A percentile compares a stretch with the other conserved stretches of the same genome.
phyloP scores from a whole-genome alignment of 163 green algal genomes.

The Dunaliella salina region DNA sequence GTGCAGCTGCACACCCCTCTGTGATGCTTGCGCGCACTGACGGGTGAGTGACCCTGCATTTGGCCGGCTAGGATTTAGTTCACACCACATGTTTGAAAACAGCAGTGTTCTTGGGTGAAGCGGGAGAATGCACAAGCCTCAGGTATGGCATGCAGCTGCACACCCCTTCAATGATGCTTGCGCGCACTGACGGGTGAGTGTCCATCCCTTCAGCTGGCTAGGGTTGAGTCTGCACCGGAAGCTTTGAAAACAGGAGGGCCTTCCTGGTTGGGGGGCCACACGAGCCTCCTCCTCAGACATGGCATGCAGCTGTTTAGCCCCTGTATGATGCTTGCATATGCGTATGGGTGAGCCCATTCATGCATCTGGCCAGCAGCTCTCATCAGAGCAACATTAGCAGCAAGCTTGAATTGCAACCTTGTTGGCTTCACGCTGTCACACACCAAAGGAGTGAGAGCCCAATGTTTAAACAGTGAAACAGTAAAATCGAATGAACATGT shows the following conservation, averaged over 20 bases:
- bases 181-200: constrained; percentile 69
- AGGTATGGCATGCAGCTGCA: constrained; percentile 92
- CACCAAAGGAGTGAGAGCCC: too few relatives aligned
- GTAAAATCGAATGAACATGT: too few relatives aligned
- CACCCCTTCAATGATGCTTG: constrained; percentile 80
- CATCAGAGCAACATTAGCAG: too few relatives aligned
- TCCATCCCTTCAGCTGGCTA: too few relatives aligned
- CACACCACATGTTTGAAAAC: constrained; percentile 59
- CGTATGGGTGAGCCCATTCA: constrained; percentile 21
- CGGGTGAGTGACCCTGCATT: constrained; percentile 41
- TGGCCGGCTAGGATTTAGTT: too few relatives aligned
- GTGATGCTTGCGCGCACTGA: constrained; percentile 78
- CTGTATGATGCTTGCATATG: constrained; percentile 73
- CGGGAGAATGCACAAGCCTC: constrained; percentile 85
- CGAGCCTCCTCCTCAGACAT: constrained; percentile 85
- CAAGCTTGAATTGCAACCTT: too few relatives aligned
- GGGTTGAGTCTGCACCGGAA: constrained; percentile 4
- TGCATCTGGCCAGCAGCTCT: too few relatives aligned
- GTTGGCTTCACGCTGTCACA: too few relatives aligned
- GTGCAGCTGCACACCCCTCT: constrained; percentile 90
- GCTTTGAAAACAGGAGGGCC: constrained; percentile 74
- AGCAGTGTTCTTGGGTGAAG: constrained; percentile 80
- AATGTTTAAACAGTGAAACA: too few relatives aligned
- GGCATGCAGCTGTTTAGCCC: constrained; percentile 92
- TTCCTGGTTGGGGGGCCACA: constrained; percentile 85